phyloP scores from a whole-genome alignment of 805 yeast genomes.

The Diddensiella transvaalensis region DNA sequence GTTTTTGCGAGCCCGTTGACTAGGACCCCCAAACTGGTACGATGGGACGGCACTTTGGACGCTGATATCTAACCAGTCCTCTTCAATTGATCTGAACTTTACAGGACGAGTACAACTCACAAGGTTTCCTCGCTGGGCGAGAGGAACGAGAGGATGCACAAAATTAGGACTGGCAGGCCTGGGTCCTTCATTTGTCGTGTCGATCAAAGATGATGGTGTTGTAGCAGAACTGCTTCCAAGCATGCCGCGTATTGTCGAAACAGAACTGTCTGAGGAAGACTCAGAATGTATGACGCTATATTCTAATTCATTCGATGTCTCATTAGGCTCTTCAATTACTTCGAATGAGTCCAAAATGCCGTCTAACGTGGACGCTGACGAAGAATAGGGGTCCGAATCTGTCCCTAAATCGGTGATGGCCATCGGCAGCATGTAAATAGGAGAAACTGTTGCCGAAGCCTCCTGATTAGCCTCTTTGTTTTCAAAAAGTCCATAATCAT shows the following conservation, averaged over 20 bases:
- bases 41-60: conserved; percentile 1
- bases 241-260: background rate
- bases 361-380: conserved; percentile 27
- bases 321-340: background rate
- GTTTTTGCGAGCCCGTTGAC: background rate
- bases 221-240: background rate
- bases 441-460: background rate
- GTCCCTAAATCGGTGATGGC: conserved; percentile 7
- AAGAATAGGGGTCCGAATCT: conserved; percentile 12
- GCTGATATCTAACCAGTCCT: conserved; percentile 21
- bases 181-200: too few relatives aligned
- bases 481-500: background rate
- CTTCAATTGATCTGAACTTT: conserved; percentile 23
- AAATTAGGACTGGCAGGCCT: conserved; percentile 6
- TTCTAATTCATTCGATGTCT: background rate
- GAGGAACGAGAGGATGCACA: conserved; percentile 22
- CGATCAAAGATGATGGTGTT: background rate
- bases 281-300: background rate
- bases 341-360: conserved; percentile 26
- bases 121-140: conserved; percentile 17
- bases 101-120: conserved; percentile 17
- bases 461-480: background rate
- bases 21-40: conserved; percentile 1
- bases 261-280: background rate
- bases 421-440: background rate